Conservation (phyloP, 371 early-diverging fungal species). For the Zopfochytrium polystomum region DNA sequence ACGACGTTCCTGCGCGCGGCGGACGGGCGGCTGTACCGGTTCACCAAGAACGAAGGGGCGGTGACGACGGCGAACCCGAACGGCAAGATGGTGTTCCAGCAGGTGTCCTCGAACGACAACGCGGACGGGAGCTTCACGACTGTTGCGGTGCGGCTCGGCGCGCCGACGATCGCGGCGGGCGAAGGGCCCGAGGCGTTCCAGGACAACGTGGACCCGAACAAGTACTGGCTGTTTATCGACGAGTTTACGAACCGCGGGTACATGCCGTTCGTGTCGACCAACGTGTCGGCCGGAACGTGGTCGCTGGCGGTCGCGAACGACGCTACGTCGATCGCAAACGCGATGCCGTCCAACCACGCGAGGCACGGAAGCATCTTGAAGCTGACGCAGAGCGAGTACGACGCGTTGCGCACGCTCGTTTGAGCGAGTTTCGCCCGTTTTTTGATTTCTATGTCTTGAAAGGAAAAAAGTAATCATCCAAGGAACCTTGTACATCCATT, state of each 20-base stretch:
- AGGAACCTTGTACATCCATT: too few relatives aligned
- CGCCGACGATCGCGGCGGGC: not conserved
- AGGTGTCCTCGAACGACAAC: not conserved
- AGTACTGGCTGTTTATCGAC: constrained; percentile 1
- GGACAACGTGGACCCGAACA: not conserved
- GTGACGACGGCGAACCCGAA: not conserved
- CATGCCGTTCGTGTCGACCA: not conserved
- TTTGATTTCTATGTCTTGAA: too few relatives aligned
- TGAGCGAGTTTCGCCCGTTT: too few relatives aligned
- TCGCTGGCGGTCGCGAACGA: not conserved
- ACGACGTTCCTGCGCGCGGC: not conserved
- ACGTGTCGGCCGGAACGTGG: not conserved
- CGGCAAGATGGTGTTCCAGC: constrained; percentile 1
- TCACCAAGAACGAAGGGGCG: not conserved
- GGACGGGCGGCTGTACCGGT: not conserved
- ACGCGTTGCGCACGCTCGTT: not conserved
- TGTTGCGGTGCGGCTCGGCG: not conserved
- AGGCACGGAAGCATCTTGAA: not conserved
- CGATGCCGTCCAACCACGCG: constrained; percentile 1
- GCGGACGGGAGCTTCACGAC: not conserved
- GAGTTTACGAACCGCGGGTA: not conserved
- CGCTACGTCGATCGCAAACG: not conserved
- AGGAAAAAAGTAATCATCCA: too few relatives aligned
- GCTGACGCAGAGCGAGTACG: not conserved
- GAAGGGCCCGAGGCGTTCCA: not conserved